These are phyloP conservation scores for Hamigera avellanea DNA, from an alignment of 495 filamentous ascomycete species.

Conservation along the genomic window DNA sequence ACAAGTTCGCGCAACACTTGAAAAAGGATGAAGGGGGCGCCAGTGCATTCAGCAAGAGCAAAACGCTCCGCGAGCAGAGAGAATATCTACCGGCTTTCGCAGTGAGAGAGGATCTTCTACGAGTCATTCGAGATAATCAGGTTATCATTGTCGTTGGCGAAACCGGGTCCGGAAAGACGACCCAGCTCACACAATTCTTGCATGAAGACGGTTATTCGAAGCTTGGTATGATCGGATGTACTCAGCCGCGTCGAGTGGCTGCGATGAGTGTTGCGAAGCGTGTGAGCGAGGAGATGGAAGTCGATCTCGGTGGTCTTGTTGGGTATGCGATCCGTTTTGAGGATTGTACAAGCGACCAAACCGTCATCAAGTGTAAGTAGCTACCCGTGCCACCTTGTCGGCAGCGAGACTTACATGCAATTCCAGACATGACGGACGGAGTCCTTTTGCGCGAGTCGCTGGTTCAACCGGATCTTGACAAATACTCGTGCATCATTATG, in stretches of 20 bases:
- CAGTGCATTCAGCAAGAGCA: constrained; percentile 86
- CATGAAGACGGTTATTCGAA: constrained; percentile 89
- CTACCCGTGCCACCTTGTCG: neutral
- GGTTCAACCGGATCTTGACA: constrained; percentile 82
- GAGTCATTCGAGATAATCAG: constrained; percentile 93
- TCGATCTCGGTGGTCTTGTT: constrained; percentile 77
- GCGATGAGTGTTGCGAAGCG: constrained; percentile 99
- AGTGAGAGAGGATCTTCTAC: constrained; percentile 86
- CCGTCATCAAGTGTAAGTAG: constrained; percentile 72
- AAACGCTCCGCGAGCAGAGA: constrained; percentile 81
- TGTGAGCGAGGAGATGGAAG: constrained; percentile 98
- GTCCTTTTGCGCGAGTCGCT: constrained; percentile 89
- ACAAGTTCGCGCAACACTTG: constrained; percentile 84
- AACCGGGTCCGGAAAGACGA: constrained; percentile 94
- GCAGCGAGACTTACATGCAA: constrained; percentile 10
- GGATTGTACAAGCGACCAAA: constrained; percentile 92
- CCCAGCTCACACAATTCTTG: constrained; percentile 90
- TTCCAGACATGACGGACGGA: constrained; percentile 87
- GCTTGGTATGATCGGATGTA: constrained; percentile 84
- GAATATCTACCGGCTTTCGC: constrained; percentile 95
- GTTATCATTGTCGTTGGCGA: constrained; percentile 95
- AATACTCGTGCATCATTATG: constrained; percentile 98
- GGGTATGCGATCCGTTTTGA: constrained; percentile 99
- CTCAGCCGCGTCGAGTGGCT: constrained; percentile 87
- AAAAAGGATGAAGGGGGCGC: constrained; percentile 75